Base-by-base conservation (phyloP, 352 stramenopile genomes). In the Thalassiosira allenii region DNA sequence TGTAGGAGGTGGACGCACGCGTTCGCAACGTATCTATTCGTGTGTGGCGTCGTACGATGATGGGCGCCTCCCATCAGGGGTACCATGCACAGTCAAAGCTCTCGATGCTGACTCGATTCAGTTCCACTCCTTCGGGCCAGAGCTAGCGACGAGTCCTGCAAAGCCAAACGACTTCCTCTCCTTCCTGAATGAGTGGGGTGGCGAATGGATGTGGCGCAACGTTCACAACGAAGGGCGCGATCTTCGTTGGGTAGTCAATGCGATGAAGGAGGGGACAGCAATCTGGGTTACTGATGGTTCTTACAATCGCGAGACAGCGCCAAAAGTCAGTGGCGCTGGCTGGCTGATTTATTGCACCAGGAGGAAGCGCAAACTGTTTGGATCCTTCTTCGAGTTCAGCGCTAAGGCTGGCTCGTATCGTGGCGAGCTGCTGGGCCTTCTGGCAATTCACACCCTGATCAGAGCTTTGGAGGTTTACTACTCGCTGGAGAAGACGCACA, bases 261-360 rank as follows among this genome's bases (percentile, higher is more conserved):
- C 67, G 1, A 12, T 69, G 22, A 37, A 32, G 22, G 14, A 58
- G 11, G 30, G 54, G 4, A 57, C 67, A n/a, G 33, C 43, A 20
- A 20, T 76, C 40, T 65, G 56, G 14, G 11, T 17, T 3, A 71
- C 62, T n/a, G 62, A 71, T 40, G 62, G 62, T 22, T 71, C 62
- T 3, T 71, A 71, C 43, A 29, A 71, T 20, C 62, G 37, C 14
- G 14, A 64, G 25, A 63, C 37, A 14, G 62, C 62, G 27, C 34
- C 34, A 8, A 23, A n/a, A 14, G n/a, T 64, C 25, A 71, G 62
- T 66, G 22, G 62, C 2, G 40, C 20, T 14, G 62, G 62, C 11
- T 71, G 62, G 37, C 30, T 71, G 22, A 33, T 71, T 43, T 67
- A 20, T 32, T 8, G 37, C 51, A 63, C 62, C 9, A 9, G 9